Evolutionary conservation across 768 basidiomycete species (phyloP), one percentile per base, ranked within the genome.

Genomic region (Amylocystis lapponica): DNA sequence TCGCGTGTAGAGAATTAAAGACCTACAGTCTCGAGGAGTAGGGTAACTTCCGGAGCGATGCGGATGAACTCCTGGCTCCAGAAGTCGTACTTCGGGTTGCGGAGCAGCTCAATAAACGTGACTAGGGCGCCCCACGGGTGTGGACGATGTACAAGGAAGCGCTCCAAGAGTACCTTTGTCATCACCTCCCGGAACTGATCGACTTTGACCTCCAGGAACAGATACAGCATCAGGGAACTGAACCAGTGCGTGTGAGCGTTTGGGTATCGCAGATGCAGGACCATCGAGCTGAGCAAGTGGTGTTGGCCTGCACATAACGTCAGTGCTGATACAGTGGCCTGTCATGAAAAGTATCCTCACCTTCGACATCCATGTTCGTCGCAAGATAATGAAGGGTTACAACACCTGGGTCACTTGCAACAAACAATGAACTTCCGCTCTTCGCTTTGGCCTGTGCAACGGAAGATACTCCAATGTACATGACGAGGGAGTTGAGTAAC

Each of bases 201-300:
- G 47, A 80, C 79, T 56, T 81, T 78, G 48, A 86, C 75, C 58
- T 92, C 86, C 38, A 71, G 57, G 69, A 97, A 98, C 33, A 95
- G 77, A 61, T 92, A 79, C 40, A 98, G 77, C 41, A 97, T 70
- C 51, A 97, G 75, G 34, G 83, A 86, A 61, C 86, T 89, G 75
- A 95, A 98, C 92, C 94, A 99, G 64, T 91, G 86, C 38, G 95
- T 99, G 72, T 99, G 96, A 9, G 94, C 89, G 57, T 94, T 96
- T 25, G 96, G 95, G 74, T 95, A 98, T 56, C 96, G 89, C 50
- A 99, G 71, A 61, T 98, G 95, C 54, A 93, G 78, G 33, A 91
- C 86, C 63, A 95, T 83, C n/a, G 94, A 82, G 54, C 83, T 90
- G 53, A 98, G 68, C 51, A 98, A 74, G 64, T 92, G 86, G 67